Evolutionary conservation across 805 yeast species (phyloP), one percentile per base, ranked within the genome.

Genomic region (Saccharomycopsis schoenii): DNA sequence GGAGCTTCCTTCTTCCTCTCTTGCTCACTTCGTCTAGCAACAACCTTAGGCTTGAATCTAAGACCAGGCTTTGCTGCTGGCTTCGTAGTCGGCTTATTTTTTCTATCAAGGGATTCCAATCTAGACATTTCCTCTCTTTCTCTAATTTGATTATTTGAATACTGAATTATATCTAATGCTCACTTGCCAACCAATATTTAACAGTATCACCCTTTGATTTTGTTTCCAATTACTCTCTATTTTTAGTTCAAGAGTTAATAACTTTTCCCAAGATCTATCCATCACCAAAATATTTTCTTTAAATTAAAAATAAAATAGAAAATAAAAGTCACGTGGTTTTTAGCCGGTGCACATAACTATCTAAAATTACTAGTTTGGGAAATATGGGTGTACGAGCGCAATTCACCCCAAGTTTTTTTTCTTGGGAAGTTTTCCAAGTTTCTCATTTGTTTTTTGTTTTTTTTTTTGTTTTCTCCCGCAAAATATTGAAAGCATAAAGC

Each of bases 11-110:
- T 25, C 34, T 88, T 84, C 70, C 97, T 77, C 67, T 90, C 97
- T 66, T 88, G 92, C 66, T 89, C 86, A 11, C 90, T 75, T 70
- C 89, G 83, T 72, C 97, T 78, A 0, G 91, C 91, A 52, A 92
- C 96, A 1, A 79, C 85, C 71, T 92, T 92, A 1, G 97, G 97
- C 71, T 85, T 84, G 73, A 92, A 92, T 71, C 86, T 86, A 63
- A 87, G 74, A 1, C 83, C 77, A 8, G 88, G 81, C 67, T 83
- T 82, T 1, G 74, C 68, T 34, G 67, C 67, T 14, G 60, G 57
- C 5, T 42, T 57, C 6, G 43, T 51, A 9, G 54, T 25, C 0
- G 51, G 41, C 17, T 25, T 54, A 17, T 55, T 19, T 25, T 42
- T 59, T 52, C 62, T 59, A 24, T 25, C 55, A 21, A 61, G 54